Evolutionary conservation across 306 rosid species (phyloP).

Genomic region (Prosopis cineraria): DNA sequence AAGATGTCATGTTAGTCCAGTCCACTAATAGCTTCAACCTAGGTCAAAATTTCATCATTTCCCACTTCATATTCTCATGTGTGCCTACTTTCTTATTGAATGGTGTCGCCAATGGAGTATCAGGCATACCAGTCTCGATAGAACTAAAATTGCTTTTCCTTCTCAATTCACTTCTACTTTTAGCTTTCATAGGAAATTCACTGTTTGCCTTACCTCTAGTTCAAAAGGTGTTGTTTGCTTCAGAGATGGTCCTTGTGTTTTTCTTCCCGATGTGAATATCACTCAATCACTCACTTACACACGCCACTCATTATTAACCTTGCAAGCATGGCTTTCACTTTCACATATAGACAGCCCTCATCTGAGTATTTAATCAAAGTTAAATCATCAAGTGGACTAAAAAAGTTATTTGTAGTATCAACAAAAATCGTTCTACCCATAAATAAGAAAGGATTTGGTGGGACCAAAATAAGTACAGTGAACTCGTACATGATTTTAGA

Average conservation of each 20-base stretch:
- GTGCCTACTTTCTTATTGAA: slow-evolving; percentile 48
- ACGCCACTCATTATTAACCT: slow-evolving; percentile 50
- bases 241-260: slow-evolving; percentile 54
- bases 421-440: slow-evolving; percentile 49
- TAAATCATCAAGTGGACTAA: slow-evolving; percentile 36
- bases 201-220: slow-evolving; percentile 46
- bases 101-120: slow-evolving; percentile 50
- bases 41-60: slow-evolving; percentile 36
- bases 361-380: slow-evolving; percentile 66
- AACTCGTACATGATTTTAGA: slow-evolving; percentile 65
- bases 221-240: slow-evolving; percentile 48
- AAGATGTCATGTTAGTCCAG: slow-evolving; percentile 44
- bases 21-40: slow-evolving; percentile 61
- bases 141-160: slow-evolving; percentile 53
- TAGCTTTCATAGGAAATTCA: slow-evolving; percentile 60
- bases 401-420: slow-evolving; percentile 28
- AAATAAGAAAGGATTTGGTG: slow-evolving; percentile 53
- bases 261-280: slow-evolving; percentile 44
- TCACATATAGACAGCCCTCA: slow-evolving; percentile 45
- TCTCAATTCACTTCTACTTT: slow-evolving; percentile 57
- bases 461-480: slow-evolving; percentile 73
- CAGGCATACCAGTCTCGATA: slow-evolving; percentile 69
- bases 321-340: slow-evolving; percentile 60
- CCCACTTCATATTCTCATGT: slow-evolving; percentile 47
- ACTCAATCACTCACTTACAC: slow-evolving; percentile 44